These are phyloP conservation scores for Astrothelium subdiscretum DNA, from an alignment of 495 filamentous ascomycete species.

Conservation along the genomic window DNA sequence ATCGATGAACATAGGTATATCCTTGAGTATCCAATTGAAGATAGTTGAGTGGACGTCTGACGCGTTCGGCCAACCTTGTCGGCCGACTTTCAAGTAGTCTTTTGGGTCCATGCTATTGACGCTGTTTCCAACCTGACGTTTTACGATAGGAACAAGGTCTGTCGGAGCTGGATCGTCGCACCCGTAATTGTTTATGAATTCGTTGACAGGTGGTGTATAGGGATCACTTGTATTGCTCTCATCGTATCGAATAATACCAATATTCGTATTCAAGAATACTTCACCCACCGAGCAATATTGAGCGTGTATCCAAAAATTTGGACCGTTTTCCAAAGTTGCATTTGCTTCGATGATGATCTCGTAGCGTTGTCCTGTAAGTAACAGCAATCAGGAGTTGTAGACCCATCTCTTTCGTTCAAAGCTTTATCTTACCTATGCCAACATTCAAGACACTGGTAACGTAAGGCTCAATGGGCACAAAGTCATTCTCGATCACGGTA, in stretches of 20 bases:
- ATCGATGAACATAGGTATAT: constrained; percentile 22
- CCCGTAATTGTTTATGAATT: constrained; percentile 9
- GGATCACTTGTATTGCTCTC: constrained; percentile 9
- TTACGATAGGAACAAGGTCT: constrained; percentile 17
- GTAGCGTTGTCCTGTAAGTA: constrained; percentile 24
- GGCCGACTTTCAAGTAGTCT: constrained; percentile 7
- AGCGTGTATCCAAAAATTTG: constrained; percentile 27
- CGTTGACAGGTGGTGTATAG: constrained; percentile 21
- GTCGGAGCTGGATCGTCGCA: constrained; percentile 28
- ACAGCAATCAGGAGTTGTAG: not conserved
- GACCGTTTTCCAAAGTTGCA: constrained; percentile 6
- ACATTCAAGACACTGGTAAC: constrained; percentile 11
- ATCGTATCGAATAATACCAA: constrained; percentile 24
- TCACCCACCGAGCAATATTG: constrained; percentile 22
- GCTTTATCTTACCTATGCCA: no score
- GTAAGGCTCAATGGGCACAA: constrained; percentile 31
- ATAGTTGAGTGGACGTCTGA: constrained; percentile 14
- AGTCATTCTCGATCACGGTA: constrained; percentile 32
- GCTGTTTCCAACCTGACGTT: constrained; percentile 7
- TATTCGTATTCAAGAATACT: constrained; percentile 11
- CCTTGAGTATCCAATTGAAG: constrained; percentile 28
- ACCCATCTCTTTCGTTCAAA: no score
- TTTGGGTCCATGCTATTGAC: not conserved
- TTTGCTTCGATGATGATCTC: constrained; percentile 26
- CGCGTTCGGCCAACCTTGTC: constrained; percentile 14